Base-by-base conservation (phyloP, 2,329 filamentous ascomycete genomes). In the Monosporascus sp. region DNA sequence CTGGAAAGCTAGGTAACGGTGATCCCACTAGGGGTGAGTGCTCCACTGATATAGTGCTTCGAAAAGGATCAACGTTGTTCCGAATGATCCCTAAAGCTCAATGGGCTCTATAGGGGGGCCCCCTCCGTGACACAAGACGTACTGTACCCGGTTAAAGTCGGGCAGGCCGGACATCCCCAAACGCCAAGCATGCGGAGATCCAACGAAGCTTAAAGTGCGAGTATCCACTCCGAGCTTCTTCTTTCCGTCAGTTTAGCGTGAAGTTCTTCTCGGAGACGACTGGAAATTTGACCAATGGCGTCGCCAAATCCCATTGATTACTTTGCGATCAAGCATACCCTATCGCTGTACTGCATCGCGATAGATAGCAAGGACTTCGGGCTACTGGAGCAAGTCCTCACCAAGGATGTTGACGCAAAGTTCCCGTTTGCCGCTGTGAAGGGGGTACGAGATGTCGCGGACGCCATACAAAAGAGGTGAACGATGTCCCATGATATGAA, bases 281-380 rank as follows among this genome's bases (percentile, higher is more conserved):
- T 40, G 11, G 38, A 43, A 43, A 43, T 14, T 24, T 2, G 19
- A 20, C 8, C 7, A 49, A 51, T 51, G 50, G 17, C 52, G 11
- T 7, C 52, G 3, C 14, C 16, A 16, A 54, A 54, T 17, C 49
- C 53, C 7, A 19, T 52, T 1, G 52, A 56, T 43, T 52, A 54
- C 50, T 22, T 48, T 22, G 55, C 49, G 24, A 56, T 56, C 40
- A 46, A 47, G 26, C 52, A 56, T 40, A 50, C 52, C 16, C 46
- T 56, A n/a, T 40, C 55, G 7, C 45, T 52, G 19, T 54, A 56
- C 49, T 51, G 52, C 49, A 47, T 56, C 14, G 52, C 55, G 20
- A 46, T 54, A 8, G 55, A 56, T 31, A 50, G 20, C 40, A 54
- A 56, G 49, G n/a, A 56, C 47, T 56, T 49, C 37, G 17, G 49